Conservation (phyloP, 805 yeast species). For the Zygosaccharomyces rouxii region DNA sequence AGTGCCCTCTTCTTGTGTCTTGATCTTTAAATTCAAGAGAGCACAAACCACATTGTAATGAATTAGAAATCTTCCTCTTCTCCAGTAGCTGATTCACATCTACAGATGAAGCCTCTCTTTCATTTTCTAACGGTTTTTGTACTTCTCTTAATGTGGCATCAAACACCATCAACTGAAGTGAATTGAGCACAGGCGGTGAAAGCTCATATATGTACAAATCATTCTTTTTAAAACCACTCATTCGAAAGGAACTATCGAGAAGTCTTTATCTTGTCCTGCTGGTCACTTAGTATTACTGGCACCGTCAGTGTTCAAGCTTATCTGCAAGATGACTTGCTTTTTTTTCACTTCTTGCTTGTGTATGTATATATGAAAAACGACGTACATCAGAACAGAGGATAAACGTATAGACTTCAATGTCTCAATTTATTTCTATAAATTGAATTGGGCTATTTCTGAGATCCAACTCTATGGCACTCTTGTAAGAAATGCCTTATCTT, state of each 20-base stretch:
- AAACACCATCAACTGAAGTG: conserved; percentile 51
- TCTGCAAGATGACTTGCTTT: neutral
- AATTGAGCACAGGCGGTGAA: conserved; percentile 37
- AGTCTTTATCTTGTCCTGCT: neutral
- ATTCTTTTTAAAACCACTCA: conserved; percentile 18
- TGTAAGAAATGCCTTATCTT: conserved; percentile 77
- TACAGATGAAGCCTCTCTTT: too few relatives aligned
- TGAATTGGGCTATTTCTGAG: conserved; percentile 28
- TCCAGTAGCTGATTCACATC: conserved; percentile 7
- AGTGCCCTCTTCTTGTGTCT: conserved; percentile 40
- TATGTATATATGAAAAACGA: too few relatives aligned
- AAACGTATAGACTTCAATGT: neutral
- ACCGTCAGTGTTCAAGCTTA: neutral
- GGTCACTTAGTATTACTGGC: neutral
- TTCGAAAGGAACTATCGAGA: neutral
- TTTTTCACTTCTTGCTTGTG: too few relatives aligned
- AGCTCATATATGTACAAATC: conserved; percentile 51
- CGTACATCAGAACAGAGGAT: neutral
- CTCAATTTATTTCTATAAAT: neutral
- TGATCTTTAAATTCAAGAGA: conserved; percentile 16
- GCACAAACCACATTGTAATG: conserved; percentile 27
- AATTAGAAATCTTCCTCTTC: conserved; percentile 10
- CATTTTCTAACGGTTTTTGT: conserved; percentile 1
- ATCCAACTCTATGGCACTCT: conserved; percentile 81
- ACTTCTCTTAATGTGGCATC: conserved; percentile 46